These are phyloP conservation scores for Chaetomiaceae sp. DNA, from an alignment of 2,329 filamentous ascomycete species.

Conservation along the genomic window DNA sequence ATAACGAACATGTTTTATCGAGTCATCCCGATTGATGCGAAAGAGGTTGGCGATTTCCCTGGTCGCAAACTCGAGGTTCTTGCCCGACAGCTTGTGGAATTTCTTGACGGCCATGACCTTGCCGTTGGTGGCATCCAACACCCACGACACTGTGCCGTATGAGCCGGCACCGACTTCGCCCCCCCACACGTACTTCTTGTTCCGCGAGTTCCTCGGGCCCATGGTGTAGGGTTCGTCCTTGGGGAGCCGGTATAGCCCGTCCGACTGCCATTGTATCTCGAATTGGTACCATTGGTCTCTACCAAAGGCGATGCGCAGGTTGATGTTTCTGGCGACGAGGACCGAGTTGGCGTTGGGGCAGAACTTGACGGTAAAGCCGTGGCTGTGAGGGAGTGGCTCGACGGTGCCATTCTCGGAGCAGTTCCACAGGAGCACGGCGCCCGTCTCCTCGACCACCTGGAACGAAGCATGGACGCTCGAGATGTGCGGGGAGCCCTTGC, in stretches of 20 bases:
- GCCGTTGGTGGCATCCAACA: slow-evolving; percentile 25
- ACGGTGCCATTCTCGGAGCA: slow-evolving; percentile 22
- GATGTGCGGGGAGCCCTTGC: slow-evolving; percentile 21
- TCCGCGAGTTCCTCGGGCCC: slow-evolving; percentile 19
- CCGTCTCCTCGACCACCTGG: slow-evolving; percentile 21
- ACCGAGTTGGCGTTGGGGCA: slow-evolving; percentile 22
- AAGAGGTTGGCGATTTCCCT: slow-evolving; percentile 29
- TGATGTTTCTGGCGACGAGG: slow-evolving; percentile 27
- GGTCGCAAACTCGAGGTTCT: slow-evolving; percentile 26
- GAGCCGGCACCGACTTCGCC: slow-evolving; percentile 26
- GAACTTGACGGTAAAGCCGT: slow-evolving; percentile 24
- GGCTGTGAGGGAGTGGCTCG: slow-evolving; percentile 21
- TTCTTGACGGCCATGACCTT: slow-evolving; percentile 30
- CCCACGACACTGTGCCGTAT: slow-evolving; percentile 28
- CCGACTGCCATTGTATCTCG: slow-evolving; percentile 25
- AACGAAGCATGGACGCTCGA: slow-evolving; percentile 27
- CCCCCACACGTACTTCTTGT: slow-evolving; percentile 26
- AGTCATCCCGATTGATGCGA: slow-evolving; percentile 21
- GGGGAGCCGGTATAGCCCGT: slow-evolving; percentile 23
- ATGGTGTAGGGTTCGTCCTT: slow-evolving; percentile 21
- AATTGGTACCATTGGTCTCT: slow-evolving; percentile 27
- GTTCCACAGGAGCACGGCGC: slow-evolving; percentile 29
- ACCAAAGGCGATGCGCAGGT: slow-evolving; percentile 27
- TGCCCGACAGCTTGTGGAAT: slow-evolving; percentile 27
- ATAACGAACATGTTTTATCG: slow-evolving; percentile 21